Evolutionary conservation across 116 monocot species (phyloP), one percentile per base, ranked within the genome.

Genomic region (Thalassia testudinum): DNA sequence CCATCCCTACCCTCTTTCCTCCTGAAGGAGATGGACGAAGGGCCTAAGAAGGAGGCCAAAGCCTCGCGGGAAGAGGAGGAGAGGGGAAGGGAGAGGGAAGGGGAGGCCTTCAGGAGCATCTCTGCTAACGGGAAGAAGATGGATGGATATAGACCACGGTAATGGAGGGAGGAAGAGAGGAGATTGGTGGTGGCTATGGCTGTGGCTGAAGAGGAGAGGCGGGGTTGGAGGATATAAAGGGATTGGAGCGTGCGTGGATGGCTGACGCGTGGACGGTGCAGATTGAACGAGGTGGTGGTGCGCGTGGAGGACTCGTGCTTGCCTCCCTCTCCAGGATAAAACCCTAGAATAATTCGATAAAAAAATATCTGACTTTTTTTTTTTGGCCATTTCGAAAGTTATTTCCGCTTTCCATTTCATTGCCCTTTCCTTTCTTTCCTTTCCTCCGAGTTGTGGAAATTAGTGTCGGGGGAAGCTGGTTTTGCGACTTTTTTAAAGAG

Each of bases 71-170:
- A 26, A 55, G 28, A 25, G 49, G 54, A 26, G 17, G 53, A 45
- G 42, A 68, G 24, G 13, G 47, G 37, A 21, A 61, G 21, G 42
- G 74, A 66, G 20, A 62, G 25, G 26, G 71, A n/a, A n/a, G 69
- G 29, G 50, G 77, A 51, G 43, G 72, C 74, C 50, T 60, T 66
- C 13, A 77, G 72, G 47, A 77, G 55, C 80, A 86, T 74, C 13
- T 49, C 44, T n/a, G 45, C 5, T 47, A 5, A 10, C n/a, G 47
- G 47, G 19, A 5, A 20, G 12, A 6, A 47, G 12, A 40, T 40
- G 40, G 40, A 40, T 7, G 40, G 40, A 7, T 7, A 42, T 3
- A n/a, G 1, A 2, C 23, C n/a, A 27, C 16, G 19, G 16, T n/a
- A 5, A 0, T 19, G 12, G 27, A 28, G 16, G 22, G 37, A 20